phyloP scores from a whole-genome alignment of 768 basidiomycete species.

The Xerocomus brunneocitrinus region DNA sequence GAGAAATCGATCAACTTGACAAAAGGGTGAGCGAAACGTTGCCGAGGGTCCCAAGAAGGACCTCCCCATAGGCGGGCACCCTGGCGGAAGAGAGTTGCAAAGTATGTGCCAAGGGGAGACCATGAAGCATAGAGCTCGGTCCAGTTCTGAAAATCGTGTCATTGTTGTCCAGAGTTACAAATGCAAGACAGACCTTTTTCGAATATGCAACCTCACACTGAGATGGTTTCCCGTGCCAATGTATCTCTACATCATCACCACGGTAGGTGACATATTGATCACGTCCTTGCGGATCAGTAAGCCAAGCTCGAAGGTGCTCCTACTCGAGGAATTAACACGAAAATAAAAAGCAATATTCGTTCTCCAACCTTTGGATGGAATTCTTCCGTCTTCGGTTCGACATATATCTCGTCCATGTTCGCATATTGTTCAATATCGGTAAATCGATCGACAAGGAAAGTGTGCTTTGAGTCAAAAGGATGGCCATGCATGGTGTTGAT shows the following conservation, averaged over 20 bases:
- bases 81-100: conserved; percentile 90
- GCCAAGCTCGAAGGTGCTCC: conserved; percentile 96
- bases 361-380: conserved; percentile 66
- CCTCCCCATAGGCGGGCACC: conserved; percentile 97
- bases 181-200: conserved; percentile 55
- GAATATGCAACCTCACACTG: conserved; percentile 73
- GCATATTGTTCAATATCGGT: conserved; percentile 84
- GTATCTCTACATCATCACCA: conserved; percentile 83
- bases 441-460: conserved; percentile 81
- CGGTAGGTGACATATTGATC: conserved; percentile 96
- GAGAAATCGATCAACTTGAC: conserved; percentile 97
- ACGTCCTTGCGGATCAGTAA: conserved; percentile 86
- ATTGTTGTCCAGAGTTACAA: conserved; percentile 3
- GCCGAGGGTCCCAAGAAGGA: conserved; percentile 79
- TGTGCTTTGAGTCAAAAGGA: conserved; percentile 84
- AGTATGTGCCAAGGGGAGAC: conserved; percentile 94
- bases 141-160: conserved; percentile 63
- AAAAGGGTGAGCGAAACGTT: conserved; percentile 91
- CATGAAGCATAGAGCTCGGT: conserved; percentile 95
- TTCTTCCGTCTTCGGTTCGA: conserved; percentile 68
- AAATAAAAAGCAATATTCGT: neutral
- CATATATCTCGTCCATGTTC: conserved; percentile 70
- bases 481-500: conserved; percentile 66
- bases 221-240: conserved; percentile 91
- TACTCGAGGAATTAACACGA: conserved; percentile 29